A percentile compares a stretch with the other conserved stretches of the same genome.
Conservation (phyloP, 768 basidiomycete genomes). For the Russula sp. region DNA sequence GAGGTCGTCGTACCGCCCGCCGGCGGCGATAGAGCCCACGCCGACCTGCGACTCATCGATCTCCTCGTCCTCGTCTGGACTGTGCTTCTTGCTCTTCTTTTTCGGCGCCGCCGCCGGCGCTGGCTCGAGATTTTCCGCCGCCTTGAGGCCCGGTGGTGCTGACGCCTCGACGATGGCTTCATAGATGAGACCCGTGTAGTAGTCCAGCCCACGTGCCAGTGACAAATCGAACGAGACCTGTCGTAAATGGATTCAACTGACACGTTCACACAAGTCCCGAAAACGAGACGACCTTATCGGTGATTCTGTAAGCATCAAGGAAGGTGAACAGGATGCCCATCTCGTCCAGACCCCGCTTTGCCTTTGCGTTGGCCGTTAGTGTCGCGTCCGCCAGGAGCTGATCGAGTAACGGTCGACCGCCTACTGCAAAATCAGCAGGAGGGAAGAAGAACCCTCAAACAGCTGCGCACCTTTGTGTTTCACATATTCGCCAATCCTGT, state of each 20-base stretch:
- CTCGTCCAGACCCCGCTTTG: constrained; percentile 77
- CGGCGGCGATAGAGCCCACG: constrained; percentile 98
- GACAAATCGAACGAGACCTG: constrained; percentile 96
- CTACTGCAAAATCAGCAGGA: constrained; percentile 32
- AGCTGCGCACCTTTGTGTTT: constrained; percentile 73
- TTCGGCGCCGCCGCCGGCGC: constrained; percentile 34
- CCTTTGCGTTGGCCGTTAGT: constrained; percentile 63
- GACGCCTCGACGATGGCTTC: constrained; percentile 93
- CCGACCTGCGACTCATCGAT: constrained; percentile 90
- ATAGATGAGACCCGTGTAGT: constrained; percentile 98
- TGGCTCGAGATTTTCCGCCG: constrained; percentile 36
- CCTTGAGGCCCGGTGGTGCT: constrained; percentile 76
- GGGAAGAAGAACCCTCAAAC: not conserved
- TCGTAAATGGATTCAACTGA: not conserved
- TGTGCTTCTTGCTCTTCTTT: constrained; percentile 38
- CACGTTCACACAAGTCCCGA: not conserved
- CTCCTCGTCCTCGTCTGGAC: constrained; percentile 63
- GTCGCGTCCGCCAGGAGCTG: constrained; percentile 54
- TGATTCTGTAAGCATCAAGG: constrained; percentile 70
- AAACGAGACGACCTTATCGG: constrained; percentile 54
- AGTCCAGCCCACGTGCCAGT: constrained; percentile 94
- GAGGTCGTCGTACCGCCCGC: constrained; percentile 92
- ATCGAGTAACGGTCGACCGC: constrained; percentile 69
- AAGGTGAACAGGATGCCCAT: constrained; percentile 82
- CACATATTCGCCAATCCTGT: constrained; percentile 95